Evolutionary conservation across 108 stramenopile genomes (phyloP), one percentile per base, ranked within the genome.

Genomic region (Skeletonema potamos): DNA sequence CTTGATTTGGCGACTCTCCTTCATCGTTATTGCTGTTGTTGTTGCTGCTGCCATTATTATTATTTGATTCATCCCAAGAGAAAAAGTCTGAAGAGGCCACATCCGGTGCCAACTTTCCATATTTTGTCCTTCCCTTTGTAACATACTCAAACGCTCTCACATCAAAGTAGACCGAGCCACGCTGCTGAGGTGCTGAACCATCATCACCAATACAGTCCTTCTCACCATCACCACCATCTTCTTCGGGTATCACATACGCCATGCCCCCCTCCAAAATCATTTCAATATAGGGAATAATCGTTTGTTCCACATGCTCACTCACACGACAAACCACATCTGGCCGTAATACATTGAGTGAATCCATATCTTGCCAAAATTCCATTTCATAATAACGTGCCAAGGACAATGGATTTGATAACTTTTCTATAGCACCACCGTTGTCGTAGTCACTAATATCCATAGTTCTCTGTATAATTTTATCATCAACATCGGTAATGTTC

Each of bases 401-500:
- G 68, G 84, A 44, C 20, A 92, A 6, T 26, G 92, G 77, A 92
- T 89, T 69, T 55, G 73, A 41, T 82, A 64, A 26, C 46, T 34
- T 1, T 36, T 46, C 89, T 89, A 85, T 55, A 76, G 85, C 56
- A 63, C 62, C 56, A 86, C 72, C 18, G 48, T 20, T 48, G 9
- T 3, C 54, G 22, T 4, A 30, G 26, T 3, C 26, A 44, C 17
- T 39, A 63, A 64, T 33, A 36, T 29, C 77, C 65, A 27, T 34
- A 3, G 89, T 72, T 13, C 90, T 59, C 37, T 59, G 32, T 37
- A 96, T 90, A 58, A 98, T 99, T 82, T 99, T 99, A 78, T 99
- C 99, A 70, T 99, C 99, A 24, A 99, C 92, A 82, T 99, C 98
- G 12, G 98, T 99, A 48, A 97, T 85, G 72, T 97, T 97, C 85